Evolutionary conservation across 2,329 filamentous ascomycete species (phyloP).

Genomic region (Trichophyton mentagrophytes): DNA sequence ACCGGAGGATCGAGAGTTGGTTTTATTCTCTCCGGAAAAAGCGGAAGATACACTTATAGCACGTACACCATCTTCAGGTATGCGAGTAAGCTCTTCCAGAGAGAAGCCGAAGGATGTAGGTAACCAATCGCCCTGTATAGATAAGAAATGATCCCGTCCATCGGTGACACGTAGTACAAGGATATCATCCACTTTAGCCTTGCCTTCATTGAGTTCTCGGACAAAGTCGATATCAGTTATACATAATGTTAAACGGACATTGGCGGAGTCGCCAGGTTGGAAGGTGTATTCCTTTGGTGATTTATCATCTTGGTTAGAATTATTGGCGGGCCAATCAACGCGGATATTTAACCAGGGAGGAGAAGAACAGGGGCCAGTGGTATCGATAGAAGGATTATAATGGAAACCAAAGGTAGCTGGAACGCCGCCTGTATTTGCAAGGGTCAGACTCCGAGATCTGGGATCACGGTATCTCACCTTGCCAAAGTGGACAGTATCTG

Average conservation of each 20-base stretch:
- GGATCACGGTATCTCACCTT: constrained; percentile 55
- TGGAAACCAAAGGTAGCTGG: constrained; percentile 69
- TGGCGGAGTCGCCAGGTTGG: constrained; percentile 71
- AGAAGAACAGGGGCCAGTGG: constrained; percentile 29
- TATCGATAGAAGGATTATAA: constrained; percentile 48
- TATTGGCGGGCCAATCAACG: constrained; percentile 44
- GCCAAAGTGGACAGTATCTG: constrained; percentile 63
- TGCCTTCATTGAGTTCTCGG: constrained; percentile 57
- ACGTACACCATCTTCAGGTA: constrained; percentile 67
- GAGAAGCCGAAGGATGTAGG: constrained; percentile 73
- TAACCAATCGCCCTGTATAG: constrained; percentile 64
- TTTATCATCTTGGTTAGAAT: constrained; percentile 10
- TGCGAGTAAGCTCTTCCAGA: constrained; percentile 73
- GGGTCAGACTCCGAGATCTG: constrained; percentile 56
- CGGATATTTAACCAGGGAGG: constrained; percentile 59
- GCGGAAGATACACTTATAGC: constrained; percentile 38
- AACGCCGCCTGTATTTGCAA: constrained; percentile 85
- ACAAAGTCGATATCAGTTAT: constrained; percentile 54
- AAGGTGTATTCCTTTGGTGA: constrained; percentile 48
- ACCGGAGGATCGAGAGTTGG: constrained; percentile 54
- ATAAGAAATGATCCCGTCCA: constrained; percentile 85
- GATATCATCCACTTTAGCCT: constrained; percentile 62
- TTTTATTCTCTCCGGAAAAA: constrained; percentile 19
- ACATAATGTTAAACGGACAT: constrained; percentile 53
- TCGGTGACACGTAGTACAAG: constrained; percentile 70